Evolutionary conservation across 805 yeast species (phyloP).

Genomic region (Suhomyces faveliae): DNA sequence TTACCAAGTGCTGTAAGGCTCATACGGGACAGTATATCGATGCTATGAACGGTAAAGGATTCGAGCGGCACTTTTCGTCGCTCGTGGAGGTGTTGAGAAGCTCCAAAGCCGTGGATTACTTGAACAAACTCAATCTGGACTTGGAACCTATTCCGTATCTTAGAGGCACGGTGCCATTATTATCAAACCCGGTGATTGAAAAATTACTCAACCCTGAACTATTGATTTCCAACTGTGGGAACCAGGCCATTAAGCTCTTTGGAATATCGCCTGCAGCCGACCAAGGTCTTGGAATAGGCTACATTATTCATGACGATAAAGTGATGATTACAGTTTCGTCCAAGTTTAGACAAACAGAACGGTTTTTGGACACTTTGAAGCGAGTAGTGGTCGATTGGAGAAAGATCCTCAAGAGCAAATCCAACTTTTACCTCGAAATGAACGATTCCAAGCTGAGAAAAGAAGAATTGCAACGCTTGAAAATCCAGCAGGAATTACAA

Average conservation of each 20-base stretch:
- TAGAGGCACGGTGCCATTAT: constrained; percentile 25
- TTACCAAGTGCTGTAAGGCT: constrained; percentile 49
- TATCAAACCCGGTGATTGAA: constrained; percentile 34
- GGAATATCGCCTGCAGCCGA: constrained; percentile 91
- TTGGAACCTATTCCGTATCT: constrained; percentile 14
- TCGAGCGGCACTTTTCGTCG: constrained; percentile 70
- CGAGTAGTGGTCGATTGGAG: constrained; percentile 61
- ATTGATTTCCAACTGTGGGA: constrained; percentile 76
- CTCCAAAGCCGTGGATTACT: constrained; percentile 32
- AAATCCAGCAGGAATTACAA: constrained; percentile 36
- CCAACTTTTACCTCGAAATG: constrained; percentile 29
- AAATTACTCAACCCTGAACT: constrained; percentile 36
- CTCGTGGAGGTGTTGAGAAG: constrained; percentile 54
- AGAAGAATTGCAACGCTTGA: constrained; percentile 31
- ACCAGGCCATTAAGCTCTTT: constrained; percentile 79
- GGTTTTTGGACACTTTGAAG: constrained; percentile 69
- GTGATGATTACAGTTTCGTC: constrained; percentile 81
- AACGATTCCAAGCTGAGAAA: constrained; percentile 34
- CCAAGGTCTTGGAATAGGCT: constrained; percentile 92
- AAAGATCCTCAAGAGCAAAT: constrained; percentile 42
- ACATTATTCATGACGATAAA: constrained; percentile 77
- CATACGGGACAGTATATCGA: constrained; percentile 50
- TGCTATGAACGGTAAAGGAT: constrained; percentile 64
- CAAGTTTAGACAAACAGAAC: constrained; percentile 80
- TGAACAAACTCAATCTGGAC: constrained; percentile 43